Percentiles rank a stretch among this genome's conserved stretches.
These are phyloP conservation scores for Schizopora paradoxa DNA, from an alignment of 1,284 basidiomycete genomes.

Conservation along the genomic window DNA sequence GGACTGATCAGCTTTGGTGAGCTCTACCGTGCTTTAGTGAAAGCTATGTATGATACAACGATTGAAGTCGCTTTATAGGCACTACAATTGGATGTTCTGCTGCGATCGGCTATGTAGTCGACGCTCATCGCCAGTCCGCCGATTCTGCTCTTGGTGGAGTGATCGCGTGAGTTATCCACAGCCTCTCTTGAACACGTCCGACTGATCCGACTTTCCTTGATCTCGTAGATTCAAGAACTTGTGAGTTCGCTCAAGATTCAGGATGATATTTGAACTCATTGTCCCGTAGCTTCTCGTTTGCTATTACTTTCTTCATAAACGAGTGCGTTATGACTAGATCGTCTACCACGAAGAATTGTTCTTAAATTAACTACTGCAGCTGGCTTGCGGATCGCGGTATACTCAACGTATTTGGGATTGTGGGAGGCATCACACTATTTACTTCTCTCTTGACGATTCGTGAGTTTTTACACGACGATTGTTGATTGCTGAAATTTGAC, in stretches of 20 bases:
- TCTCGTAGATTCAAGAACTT: conserved; percentile 10
- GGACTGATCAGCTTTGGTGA: conserved; percentile 18
- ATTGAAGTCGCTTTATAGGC: neutral
- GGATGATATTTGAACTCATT: neutral
- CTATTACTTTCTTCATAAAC: conserved; percentile 19
- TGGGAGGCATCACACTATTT: conserved; percentile 11
- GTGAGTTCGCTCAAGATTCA: too few species aligned
- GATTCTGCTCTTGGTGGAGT: conserved; percentile 17
- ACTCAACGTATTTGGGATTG: conserved; percentile 9
- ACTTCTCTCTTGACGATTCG: conserved; percentile 10
- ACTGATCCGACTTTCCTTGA: neutral
- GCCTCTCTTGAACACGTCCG: neutral
- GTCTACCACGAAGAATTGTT: neutral
- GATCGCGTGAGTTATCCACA: neutral
- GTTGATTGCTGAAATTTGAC: neutral
- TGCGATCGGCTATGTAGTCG: conserved; percentile 19
- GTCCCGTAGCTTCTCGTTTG: conserved; percentile 12
- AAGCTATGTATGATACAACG: neutral
- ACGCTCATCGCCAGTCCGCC: conserved; percentile 16
- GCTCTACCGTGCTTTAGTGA: conserved; percentile 1
- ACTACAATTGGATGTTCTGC: conserved; percentile 16
- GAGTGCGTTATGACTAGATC: conserved; percentile 4
- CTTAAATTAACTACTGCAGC: neutral
- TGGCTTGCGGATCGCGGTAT: conserved; percentile 9
- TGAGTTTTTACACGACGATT: neutral